Percentiles rank a stretch among this genome's conserved stretches.
These are phyloP conservation scores for Kwoniella europaea DNA, from an alignment of 768 basidiomycete species.

Conservation along the genomic window DNA sequence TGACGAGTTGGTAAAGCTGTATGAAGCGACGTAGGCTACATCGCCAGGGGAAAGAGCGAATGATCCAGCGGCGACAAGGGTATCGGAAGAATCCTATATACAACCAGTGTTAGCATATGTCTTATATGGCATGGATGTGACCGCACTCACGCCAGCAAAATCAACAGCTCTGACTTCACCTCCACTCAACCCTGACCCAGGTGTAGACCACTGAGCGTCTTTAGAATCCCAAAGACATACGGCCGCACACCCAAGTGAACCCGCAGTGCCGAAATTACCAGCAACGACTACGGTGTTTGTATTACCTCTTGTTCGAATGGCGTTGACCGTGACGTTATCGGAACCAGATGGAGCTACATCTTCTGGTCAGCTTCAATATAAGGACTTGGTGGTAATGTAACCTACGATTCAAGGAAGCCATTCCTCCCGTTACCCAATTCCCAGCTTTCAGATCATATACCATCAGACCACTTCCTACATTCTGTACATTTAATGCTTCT, in stretches of 20 bases:
- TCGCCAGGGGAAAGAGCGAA: constrained; percentile 71
- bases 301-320: constrained; percentile 69
- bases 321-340: constrained; percentile 68
- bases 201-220: constrained; percentile 75
- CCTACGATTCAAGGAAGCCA: constrained; percentile 68
- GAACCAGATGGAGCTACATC: constrained; percentile 60
- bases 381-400: background rate
- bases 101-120: background rate
- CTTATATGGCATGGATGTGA: constrained; percentile 19
- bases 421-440: constrained; percentile 67
- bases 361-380: constrained; percentile 3
- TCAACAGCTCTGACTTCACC: constrained; percentile 80
- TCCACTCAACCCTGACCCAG: constrained; percentile 74
- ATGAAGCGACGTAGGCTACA: constrained; percentile 74
- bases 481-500: constrained; percentile 57
- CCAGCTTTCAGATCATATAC: constrained; percentile 74
- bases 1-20: constrained; percentile 70
- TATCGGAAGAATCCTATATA: constrained; percentile 67
- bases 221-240: constrained; percentile 76
- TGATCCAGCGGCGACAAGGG: constrained; percentile 78
- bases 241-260: constrained; percentile 72
- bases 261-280: constrained; percentile 83
- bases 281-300: constrained; percentile 76
- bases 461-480: constrained; percentile 73
- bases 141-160: constrained; percentile 73